These are phyloP conservation scores for Mariannaea sp. DNA, from an alignment of 2,329 filamentous ascomycete species.

Conservation along the genomic window DNA sequence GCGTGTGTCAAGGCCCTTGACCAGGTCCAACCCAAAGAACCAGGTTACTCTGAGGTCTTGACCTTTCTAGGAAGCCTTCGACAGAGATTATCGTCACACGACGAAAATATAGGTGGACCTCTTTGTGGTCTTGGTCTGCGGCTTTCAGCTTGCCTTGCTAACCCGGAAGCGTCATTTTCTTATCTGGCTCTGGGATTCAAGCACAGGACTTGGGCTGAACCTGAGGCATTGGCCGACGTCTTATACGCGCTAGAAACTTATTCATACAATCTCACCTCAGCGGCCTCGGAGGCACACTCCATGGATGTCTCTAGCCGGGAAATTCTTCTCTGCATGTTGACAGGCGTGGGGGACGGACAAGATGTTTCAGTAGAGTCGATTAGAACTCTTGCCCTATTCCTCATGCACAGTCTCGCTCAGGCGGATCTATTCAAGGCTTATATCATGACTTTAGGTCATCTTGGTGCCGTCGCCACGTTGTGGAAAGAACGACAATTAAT, in stretches of 20 bases:
- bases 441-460: slow-evolving; percentile 37
- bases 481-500: slow-evolving; percentile 39
- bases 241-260: slow-evolving; percentile 29
- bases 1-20: slow-evolving; percentile 31
- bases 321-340: slow-evolving; percentile 38
- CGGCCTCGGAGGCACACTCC: neutral
- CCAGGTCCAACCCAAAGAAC: slow-evolving; percentile 4
- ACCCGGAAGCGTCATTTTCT: slow-evolving; percentile 29
- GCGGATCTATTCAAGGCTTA: slow-evolving; percentile 35
- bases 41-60: slow-evolving; percentile 34
- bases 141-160: slow-evolving; percentile 38
- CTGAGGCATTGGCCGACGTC: slow-evolving; percentile 29
- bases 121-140: slow-evolving; percentile 41
- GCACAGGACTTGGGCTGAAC: slow-evolving; percentile 19
- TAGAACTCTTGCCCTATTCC: slow-evolving; percentile 28
- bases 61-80: slow-evolving; percentile 49
- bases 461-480: slow-evolving; percentile 41
- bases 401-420: slow-evolving; percentile 7
- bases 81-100: slow-evolving; percentile 39
- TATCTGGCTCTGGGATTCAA: slow-evolving; percentile 36
- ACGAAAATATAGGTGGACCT: slow-evolving; percentile 30
- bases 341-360: slow-evolving; percentile 35
- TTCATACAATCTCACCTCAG: slow-evolving; percentile 14
- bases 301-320: slow-evolving; percentile 29
- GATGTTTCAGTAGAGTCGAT: slow-evolving; percentile 32